Evolutionary conservation across 192 early-diverging fungal species (phyloP).

Genomic region (Rhizophagus clarus): DNA sequence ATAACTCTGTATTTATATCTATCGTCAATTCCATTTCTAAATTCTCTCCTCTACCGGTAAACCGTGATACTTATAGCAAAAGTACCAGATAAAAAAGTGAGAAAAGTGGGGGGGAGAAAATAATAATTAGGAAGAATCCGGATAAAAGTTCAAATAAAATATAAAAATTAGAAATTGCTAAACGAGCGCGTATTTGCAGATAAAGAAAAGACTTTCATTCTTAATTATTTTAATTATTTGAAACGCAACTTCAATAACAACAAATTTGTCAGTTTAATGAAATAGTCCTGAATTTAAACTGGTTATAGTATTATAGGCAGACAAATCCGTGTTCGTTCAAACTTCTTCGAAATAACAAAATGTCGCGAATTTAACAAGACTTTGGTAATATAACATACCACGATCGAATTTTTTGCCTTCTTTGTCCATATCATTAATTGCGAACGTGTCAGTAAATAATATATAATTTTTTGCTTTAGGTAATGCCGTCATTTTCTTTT

Average conservation of each 20-base stretch:
- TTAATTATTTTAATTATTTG: too few species aligned
- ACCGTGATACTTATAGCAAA: slow-evolving; percentile 74
- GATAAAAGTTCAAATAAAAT: too few species aligned
- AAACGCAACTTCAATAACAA: not conserved
- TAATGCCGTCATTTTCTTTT: not conserved
- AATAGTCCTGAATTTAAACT: not conserved
- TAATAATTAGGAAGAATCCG: too few species aligned
- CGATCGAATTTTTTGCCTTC: slow-evolving; percentile 94
- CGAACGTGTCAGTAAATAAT: slow-evolving; percentile 87
- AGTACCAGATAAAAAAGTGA: not conserved
- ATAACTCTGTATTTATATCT: slow-evolving; percentile 96
- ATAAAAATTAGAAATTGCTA: too few species aligned
- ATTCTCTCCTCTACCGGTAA: slow-evolving; percentile 79
- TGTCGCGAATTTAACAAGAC: not conserved
- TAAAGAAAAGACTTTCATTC: too few species aligned
- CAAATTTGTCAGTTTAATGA: not conserved
- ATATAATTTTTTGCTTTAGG: slow-evolving; percentile 61
- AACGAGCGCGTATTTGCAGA: too few species aligned
- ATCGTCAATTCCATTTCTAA: slow-evolving; percentile 89
- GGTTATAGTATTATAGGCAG: too few species aligned
- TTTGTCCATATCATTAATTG: slow-evolving; percentile 85
- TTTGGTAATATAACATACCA: slow-evolving; percentile 51
- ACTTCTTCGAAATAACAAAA: not conserved
- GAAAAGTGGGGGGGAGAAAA: not conserved
- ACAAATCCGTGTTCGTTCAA: too few species aligned